Evolutionary conservation across 257 asterid species (phyloP).

Genomic region (Scutellaria galericulata): DNA sequence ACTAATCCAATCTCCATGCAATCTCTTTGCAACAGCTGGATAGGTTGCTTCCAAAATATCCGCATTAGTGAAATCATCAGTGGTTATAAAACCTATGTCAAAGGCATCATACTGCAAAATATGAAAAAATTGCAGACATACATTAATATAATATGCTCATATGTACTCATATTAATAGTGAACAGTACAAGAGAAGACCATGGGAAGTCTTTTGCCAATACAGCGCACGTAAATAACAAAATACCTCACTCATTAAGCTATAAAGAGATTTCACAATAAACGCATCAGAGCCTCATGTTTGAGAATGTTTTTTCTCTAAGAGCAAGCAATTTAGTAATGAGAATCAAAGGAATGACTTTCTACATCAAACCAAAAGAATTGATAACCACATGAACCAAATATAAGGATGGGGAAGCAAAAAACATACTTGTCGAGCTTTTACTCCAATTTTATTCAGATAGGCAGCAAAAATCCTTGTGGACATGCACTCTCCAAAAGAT

Average conservation of each 20-base stretch:
- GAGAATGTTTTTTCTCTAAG: constrained; percentile 10
- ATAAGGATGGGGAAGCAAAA: constrained; percentile 15
- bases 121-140: constrained; percentile 28
- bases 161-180: constrained; percentile 5
- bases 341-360: not conserved
- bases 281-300: not conserved
- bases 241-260: not conserved
- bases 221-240: not conserved
- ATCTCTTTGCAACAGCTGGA: constrained; percentile 89
- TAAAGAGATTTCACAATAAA: constrained; percentile 6
- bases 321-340: not conserved
- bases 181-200: constrained; percentile 17
- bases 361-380: not conserved
- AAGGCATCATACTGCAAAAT: constrained; percentile 87
- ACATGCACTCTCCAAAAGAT: constrained; percentile 96
- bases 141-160: constrained; percentile 5
- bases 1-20: constrained; percentile 72
- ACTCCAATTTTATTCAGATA: constrained; percentile 72
- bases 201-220: constrained; percentile 1
- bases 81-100: constrained; percentile 84
- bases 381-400: constrained; percentile 1
- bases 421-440: constrained; percentile 80
- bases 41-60: constrained; percentile 94
- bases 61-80: constrained; percentile 91
- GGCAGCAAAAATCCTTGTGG: constrained; percentile 88